Percentiles rank a stretch among this genome's conserved stretches.
Conservation (phyloP, 306 rosid species). For the Oemleria cerasiformis region DNA sequence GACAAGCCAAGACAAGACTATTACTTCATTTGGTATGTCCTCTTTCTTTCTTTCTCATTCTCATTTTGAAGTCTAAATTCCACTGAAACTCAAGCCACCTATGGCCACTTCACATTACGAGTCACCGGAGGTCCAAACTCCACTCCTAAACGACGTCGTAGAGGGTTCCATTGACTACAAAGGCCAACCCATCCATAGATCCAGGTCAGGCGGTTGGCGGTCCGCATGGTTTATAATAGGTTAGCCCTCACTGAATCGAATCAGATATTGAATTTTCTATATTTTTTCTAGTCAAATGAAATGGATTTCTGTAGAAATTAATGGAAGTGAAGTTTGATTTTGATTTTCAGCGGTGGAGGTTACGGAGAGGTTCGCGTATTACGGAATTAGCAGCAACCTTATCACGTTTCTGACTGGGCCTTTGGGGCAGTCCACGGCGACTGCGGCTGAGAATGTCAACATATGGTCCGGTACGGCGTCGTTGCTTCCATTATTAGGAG, state of each 20-base stretch:
- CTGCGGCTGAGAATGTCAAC: conserved; percentile 51
- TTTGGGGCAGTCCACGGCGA: conserved; percentile 43
- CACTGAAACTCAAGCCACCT: not conserved
- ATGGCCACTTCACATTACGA: not conserved
- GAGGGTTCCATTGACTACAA: conserved; percentile 38
- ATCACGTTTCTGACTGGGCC: conserved; percentile 50
- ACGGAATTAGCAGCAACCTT: conserved; percentile 44
- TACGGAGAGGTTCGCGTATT: conserved; percentile 52
- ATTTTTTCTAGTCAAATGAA: not conserved
- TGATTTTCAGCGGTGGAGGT: conserved; percentile 41
- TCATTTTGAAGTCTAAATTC: not conserved
- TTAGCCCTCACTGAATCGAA: not conserved
- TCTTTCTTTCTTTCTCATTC: not conserved
- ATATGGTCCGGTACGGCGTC: conserved; percentile 52
- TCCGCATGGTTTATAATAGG: conserved; percentile 43
- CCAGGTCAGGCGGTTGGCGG: conserved; percentile 44
- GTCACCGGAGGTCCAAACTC: conserved; percentile 19
- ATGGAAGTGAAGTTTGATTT: not conserved
- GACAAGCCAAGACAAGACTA: not conserved
- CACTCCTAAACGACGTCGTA: conserved; percentile 32
- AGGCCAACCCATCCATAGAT: conserved; percentile 29
- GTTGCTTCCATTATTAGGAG: conserved; percentile 49
- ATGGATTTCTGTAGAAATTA: not conserved
- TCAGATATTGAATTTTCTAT: not conserved
- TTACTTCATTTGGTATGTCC: not conserved